Conservation (phyloP, 2,329 filamentous ascomycete species). For the Biscogniauxia mediterranea region DNA sequence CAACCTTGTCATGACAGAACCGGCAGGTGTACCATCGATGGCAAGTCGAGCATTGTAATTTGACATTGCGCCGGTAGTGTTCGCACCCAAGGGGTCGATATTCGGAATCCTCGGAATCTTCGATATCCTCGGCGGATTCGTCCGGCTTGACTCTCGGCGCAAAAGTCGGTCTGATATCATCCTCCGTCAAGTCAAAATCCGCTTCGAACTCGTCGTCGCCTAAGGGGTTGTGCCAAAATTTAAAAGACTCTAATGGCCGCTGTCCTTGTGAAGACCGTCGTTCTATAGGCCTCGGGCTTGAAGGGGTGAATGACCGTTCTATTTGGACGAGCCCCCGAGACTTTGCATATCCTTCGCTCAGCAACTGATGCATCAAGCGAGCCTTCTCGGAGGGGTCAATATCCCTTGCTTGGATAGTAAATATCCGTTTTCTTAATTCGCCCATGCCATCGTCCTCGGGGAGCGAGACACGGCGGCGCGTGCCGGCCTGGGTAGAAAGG, state of each 20-base stretch:
- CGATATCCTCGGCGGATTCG: conserved; percentile 41
- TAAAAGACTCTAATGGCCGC: conserved; percentile 52
- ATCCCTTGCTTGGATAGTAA: conserved; percentile 62
- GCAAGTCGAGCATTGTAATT: conserved; percentile 89
- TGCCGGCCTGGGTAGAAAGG: conserved; percentile 3
- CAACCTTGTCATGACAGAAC: conserved; percentile 83
- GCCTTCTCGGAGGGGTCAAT: conserved; percentile 65
- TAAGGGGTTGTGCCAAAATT: conserved; percentile 55
- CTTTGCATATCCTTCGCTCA: conserved; percentile 66
- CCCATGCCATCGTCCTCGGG: conserved; percentile 81
- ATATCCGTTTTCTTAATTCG: conserved; percentile 63
- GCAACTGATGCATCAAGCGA: conserved; percentile 65
- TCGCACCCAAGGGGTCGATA: conserved; percentile 70
- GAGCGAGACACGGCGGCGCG: conserved; percentile 36
- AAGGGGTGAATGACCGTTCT: conserved; percentile 34
- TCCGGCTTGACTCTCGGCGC: conserved; percentile 50
- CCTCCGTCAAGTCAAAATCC: conserved; percentile 52
- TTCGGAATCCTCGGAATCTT: conserved; percentile 35
- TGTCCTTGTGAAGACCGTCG: conserved; percentile 34
- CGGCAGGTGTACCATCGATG: conserved; percentile 92
- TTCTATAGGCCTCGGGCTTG: conserved; percentile 39
- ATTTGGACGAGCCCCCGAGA: conserved; percentile 35
- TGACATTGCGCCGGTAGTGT: conserved; percentile 95
- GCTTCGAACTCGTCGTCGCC: conserved; percentile 39
- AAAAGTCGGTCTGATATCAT: conserved; percentile 68